Base-by-base conservation (phyloP, 2,329 filamentous ascomycete genomes). In the Spiromastix sp. region DNA sequence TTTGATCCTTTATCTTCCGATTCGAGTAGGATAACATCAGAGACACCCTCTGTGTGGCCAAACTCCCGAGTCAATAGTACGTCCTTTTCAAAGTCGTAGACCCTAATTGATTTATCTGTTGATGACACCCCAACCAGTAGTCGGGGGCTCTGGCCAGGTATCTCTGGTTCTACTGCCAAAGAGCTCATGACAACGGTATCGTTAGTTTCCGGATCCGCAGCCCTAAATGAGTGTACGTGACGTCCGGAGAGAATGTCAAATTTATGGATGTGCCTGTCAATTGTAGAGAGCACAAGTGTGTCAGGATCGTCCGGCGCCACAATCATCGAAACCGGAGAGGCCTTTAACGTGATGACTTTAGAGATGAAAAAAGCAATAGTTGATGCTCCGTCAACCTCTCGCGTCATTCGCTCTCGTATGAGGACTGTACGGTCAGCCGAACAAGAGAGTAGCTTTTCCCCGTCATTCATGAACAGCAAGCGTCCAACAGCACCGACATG, bases 41-140 rank as follows among this genome's bases (percentile, higher is more conserved):
- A 93, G 44, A 98, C 85, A 6, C 87, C 82, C 53, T 95, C 87
- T 0, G 87, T 94, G 48, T 98, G 91, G 1, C 91, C 91, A 75
- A 86, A 95, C 60, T 96, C 91, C 26, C 85, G 77, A 33, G 86
- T 82, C 18, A 96, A 63, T 38, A 98, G 79, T 2, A 67, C 63
- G 6, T 89, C 87, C 27, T 75, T 78, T 42, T 81, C 78, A 19
- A 76, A 68, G 46, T 94, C 84, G 50, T 98, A 98, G 11, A 98
- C 66, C 22, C 91, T 72, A 37, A 98, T 80, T 1, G 91, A 96
- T 55, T 96, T 98, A 58, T 98, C 91, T 1, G 85, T 94, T 48
- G 87, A 87, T 6, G 89, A 95, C 8, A 91, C 72, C n/a, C 85
- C 87, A 12, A 91, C 71, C 34, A 98, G 70, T 33, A 93, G 72